Evolutionary conservation across 73 alveolate species (phyloP).

Genomic region (Stentor coeruleus): DNA sequence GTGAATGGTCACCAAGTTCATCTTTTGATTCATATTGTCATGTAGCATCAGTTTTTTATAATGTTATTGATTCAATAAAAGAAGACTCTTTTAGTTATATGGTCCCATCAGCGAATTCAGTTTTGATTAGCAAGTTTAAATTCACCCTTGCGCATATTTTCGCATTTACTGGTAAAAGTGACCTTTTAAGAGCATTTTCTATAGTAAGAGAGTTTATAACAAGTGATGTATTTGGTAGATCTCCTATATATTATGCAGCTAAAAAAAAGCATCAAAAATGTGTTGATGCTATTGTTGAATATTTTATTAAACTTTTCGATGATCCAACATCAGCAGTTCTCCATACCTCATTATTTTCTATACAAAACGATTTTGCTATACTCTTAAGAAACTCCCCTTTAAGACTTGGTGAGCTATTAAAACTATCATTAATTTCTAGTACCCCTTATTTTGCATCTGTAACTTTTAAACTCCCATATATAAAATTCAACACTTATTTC

Average conservation of each 20-base stretch:
- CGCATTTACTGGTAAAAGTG: neutral
- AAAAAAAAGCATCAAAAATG: neutral
- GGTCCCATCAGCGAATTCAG: neutral
- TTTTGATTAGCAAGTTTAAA: neutral
- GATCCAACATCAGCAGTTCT: neutral
- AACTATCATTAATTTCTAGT: too few species aligned
- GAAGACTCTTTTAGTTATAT: neutral
- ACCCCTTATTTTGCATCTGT: too few species aligned
- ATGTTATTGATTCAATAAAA: neutral
- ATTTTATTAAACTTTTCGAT: neutral
- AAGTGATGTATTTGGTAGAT: neutral
- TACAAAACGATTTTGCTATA: neutral
- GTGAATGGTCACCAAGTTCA: neutral
- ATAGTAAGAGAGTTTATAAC: neutral
- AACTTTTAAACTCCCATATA: too few species aligned
- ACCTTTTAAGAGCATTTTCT: too few species aligned
- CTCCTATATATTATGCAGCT: neutral
- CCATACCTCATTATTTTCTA: neutral
- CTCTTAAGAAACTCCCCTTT: neutral
- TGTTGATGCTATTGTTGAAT: neutral
- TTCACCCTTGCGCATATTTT: neutral
- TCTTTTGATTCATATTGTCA: neutral
- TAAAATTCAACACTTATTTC: too few species aligned
- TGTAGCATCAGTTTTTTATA: neutral
- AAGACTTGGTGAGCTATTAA: too few species aligned